Conservation (phyloP, 2,329 filamentous ascomycete genomes). For the Verticillium klebahnii region DNA sequence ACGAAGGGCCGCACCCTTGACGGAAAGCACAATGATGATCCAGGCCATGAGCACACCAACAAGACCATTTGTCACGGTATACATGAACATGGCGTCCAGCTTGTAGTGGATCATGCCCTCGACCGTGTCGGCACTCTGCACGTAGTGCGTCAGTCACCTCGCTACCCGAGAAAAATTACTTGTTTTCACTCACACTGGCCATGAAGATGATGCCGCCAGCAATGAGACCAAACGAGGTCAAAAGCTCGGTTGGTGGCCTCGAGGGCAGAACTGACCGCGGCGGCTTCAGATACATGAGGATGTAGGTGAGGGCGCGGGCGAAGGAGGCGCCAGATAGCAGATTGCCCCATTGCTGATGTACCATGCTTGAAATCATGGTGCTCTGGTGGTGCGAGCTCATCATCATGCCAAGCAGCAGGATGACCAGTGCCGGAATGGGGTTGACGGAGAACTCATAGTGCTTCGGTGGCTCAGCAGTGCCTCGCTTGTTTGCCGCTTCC, state of each 20-base stretch:
- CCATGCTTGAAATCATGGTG: conserved; percentile 81
- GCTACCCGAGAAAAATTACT: no score
- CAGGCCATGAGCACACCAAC: conserved; percentile 83
- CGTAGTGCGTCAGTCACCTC: not conserved
- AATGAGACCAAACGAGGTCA: conserved; percentile 81
- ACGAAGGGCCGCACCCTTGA: conserved; percentile 80
- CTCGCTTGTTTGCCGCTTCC: conserved; percentile 34
- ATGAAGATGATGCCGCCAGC: conserved; percentile 89
- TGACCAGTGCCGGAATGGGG: conserved; percentile 80
- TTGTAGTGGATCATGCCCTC: conserved; percentile 70
- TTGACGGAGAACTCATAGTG: conserved; percentile 77
- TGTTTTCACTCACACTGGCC: conserved; percentile 65
- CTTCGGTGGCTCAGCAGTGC: conserved; percentile 48
- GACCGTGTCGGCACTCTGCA: conserved; percentile 69
- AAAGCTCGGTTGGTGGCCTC: conserved; percentile 84
- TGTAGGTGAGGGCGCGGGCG: conserved; percentile 73
- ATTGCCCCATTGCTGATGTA: conserved; percentile 91
- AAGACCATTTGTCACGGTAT: conserved; percentile 81
- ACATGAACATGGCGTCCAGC: conserved; percentile 88
- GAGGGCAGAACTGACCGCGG: conserved; percentile 76
- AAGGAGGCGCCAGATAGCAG: conserved; percentile 78
- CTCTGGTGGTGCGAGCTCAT: conserved; percentile 89
- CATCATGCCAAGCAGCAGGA: conserved; percentile 85
- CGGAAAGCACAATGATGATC: conserved; percentile 68
- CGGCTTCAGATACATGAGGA: conserved; percentile 73